These are phyloP conservation scores for Pyrenula massariospora DNA, from an alignment of 495 filamentous ascomycete species.

Conservation along the genomic window DNA sequence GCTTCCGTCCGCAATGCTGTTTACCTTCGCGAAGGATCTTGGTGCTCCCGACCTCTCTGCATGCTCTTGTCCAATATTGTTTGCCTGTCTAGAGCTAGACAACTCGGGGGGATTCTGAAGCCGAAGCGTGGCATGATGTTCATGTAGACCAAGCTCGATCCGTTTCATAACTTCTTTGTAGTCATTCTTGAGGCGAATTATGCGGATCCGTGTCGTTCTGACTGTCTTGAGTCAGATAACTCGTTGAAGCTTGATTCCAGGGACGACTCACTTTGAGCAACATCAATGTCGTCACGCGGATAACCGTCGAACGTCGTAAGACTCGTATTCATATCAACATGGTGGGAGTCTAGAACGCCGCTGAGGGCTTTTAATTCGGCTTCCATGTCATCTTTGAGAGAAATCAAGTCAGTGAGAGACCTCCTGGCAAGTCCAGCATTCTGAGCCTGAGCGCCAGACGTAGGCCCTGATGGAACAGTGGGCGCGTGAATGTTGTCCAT, in stretches of 20 bases:
- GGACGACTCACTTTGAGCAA: conserved; percentile 68
- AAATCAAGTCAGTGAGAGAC: conserved; percentile 50
- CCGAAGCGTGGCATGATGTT: conserved; percentile 40
- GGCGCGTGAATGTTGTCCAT: conserved; percentile 67
- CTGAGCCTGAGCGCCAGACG: conserved; percentile 38
- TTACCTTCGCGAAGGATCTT: conserved; percentile 81
- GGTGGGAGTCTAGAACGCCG: conserved; percentile 79
- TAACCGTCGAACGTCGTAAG: conserved; percentile 88
- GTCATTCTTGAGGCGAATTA: conserved; percentile 84
- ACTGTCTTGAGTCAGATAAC: too few relatives aligned
- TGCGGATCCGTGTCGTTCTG: conserved; percentile 78
- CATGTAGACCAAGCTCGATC: conserved; percentile 75
- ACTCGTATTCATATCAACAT: conserved; percentile 82
- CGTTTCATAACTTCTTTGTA: conserved; percentile 76
- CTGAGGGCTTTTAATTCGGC: conserved; percentile 74
- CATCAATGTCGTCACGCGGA: conserved; percentile 85
- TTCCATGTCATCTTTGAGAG: conserved; percentile 72
- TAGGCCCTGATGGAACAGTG: conserved; percentile 62
- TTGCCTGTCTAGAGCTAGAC: conserved; percentile 15
- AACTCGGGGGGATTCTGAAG: conserved; percentile 16
- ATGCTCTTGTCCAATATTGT: conserved; percentile 15
- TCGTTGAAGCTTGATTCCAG: too few relatives aligned
- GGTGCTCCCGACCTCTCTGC: conserved; percentile 29
- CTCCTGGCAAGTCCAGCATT: conserved; percentile 41
- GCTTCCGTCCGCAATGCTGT: conserved; percentile 64